phyloP scores from a whole-genome alignment of 2,329 filamentous ascomycete species.

The Xylaria sp. region DNA sequence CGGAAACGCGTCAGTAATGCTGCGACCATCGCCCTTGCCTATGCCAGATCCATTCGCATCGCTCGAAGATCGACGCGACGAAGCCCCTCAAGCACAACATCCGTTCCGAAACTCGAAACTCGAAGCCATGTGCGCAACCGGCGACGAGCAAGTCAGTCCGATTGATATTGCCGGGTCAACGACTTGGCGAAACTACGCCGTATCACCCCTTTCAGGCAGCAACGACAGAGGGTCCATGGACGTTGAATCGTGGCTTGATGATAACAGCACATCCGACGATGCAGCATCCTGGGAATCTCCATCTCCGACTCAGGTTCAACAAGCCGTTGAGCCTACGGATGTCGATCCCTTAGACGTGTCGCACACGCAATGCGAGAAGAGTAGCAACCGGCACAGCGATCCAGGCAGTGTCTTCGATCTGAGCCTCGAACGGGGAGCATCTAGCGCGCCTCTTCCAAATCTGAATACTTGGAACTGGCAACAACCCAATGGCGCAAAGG shows the following conservation, averaged over 20 bases:
- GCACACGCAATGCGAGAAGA: constrained; percentile 15
- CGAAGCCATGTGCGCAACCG: constrained; percentile 15
- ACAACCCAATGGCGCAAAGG: constrained; percentile 1
- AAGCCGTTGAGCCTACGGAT: background rate
- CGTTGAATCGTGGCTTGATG: constrained; percentile 9
- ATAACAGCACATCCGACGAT: constrained; percentile 15
- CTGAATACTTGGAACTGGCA: constrained; percentile 11
- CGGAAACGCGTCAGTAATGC: constrained; percentile 14
- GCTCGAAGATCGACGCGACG: constrained; percentile 15
- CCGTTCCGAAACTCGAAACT: constrained; percentile 18
- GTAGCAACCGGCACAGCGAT: constrained; percentile 25
- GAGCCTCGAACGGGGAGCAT: constrained; percentile 12
- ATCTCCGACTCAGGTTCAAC: background rate
- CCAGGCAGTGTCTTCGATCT: constrained; percentile 21
- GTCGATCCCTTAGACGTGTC: background rate
- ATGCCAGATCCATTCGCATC: constrained; percentile 3
- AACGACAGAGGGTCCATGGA: constrained; percentile 1
- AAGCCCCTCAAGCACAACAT: constrained; percentile 21
- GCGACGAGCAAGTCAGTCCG: constrained; percentile 24
- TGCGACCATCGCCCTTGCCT: constrained; percentile 13
- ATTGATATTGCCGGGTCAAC: constrained; percentile 18
- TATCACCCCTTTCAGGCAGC: constrained; percentile 26
- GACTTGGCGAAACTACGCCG: constrained; percentile 18
- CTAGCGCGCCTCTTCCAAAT: constrained; percentile 17
- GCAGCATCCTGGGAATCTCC: background rate